phyloP scores from a whole-genome alignment of 352 stramenopile species.

The Globisporangium uncinulatum region DNA sequence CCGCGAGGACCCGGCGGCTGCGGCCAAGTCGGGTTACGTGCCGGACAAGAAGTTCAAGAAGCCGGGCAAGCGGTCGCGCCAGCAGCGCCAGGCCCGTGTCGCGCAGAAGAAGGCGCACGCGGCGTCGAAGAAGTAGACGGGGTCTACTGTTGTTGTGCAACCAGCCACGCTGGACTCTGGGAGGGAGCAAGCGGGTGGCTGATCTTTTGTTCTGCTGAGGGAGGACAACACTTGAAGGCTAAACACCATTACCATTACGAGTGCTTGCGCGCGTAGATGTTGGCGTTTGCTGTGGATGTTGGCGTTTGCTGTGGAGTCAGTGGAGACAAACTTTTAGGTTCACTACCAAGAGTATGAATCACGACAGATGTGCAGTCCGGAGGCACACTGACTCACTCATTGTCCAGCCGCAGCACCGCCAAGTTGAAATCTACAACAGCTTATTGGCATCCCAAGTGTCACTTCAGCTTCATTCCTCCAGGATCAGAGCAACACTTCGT shows the following conservation, averaged over 20 bases:
- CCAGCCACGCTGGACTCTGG: no score
- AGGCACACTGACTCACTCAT: no score
- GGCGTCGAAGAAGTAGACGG: constrained; percentile 42
- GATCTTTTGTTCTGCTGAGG: constrained; percentile 1
- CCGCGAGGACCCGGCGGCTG: constrained; percentile 92
- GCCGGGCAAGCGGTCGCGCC: constrained; percentile 89
- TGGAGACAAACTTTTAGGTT: no score
- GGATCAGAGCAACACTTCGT: no score
- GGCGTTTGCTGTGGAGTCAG: no score
- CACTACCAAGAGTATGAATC: no score
- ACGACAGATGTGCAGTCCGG: no score
- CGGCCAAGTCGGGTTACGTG: constrained; percentile 89
- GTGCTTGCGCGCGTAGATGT: background rate
- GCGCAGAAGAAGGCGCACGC: constrained; percentile 96
- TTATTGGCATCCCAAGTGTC: no score
- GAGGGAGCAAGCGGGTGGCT: background rate
- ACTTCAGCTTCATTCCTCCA: no score
- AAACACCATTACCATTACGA: constrained; percentile 14
- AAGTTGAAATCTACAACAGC: no score
- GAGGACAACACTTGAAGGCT: constrained; percentile 14
- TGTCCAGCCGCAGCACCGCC: no score
- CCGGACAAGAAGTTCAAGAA: constrained; percentile 95
- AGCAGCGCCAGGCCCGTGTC: constrained; percentile 94
- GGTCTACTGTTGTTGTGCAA: background rate
- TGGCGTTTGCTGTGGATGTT: no score